Percentiles rank a stretch among this genome's conserved stretches.
phyloP scores from a whole-genome alignment of 2,329 filamentous ascomycete genomes.

The Aquanectria penicillioides region DNA sequence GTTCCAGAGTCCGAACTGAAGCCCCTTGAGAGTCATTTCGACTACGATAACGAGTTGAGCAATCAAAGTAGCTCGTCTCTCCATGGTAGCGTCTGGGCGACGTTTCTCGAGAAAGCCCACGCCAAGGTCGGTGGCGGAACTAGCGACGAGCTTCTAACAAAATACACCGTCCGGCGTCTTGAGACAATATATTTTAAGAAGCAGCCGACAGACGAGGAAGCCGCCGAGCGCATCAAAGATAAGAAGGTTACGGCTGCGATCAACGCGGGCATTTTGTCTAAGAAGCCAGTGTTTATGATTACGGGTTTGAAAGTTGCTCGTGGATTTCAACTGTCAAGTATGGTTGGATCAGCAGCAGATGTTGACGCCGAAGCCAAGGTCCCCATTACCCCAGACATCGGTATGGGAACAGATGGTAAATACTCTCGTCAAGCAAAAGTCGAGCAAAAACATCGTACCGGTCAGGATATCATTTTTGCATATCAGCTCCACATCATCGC shows the following conservation, averaged over 20 bases:
- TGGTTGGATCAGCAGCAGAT: not conserved
- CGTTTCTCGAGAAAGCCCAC: not conserved
- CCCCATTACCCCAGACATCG: not conserved
- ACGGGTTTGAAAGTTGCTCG: not conserved
- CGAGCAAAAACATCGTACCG: not conserved
- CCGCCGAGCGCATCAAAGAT: not conserved
- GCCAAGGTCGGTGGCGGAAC: not conserved
- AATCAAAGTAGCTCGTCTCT: not conserved
- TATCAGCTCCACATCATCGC: constrained; percentile 3
- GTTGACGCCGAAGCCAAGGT: not conserved
- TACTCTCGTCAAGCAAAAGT: not conserved
- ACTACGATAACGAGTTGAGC: not conserved
- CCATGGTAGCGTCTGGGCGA: not conserved
- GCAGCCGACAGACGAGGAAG: not conserved
- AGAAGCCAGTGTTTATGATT: not conserved
- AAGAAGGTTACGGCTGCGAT: not conserved
- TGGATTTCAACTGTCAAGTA: not conserved
- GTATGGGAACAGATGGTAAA: not conserved
- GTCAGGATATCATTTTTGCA: constrained; percentile 3
- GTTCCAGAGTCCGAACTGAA: not conserved
- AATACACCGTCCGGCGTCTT: not conserved
- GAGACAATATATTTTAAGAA: not conserved
- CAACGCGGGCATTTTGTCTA: not conserved
- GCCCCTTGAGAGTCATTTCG: not conserved
- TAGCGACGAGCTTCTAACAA: not conserved